Conservation (phyloP, 768 basidiomycete genomes). For the Collybiopsis confluens region DNA sequence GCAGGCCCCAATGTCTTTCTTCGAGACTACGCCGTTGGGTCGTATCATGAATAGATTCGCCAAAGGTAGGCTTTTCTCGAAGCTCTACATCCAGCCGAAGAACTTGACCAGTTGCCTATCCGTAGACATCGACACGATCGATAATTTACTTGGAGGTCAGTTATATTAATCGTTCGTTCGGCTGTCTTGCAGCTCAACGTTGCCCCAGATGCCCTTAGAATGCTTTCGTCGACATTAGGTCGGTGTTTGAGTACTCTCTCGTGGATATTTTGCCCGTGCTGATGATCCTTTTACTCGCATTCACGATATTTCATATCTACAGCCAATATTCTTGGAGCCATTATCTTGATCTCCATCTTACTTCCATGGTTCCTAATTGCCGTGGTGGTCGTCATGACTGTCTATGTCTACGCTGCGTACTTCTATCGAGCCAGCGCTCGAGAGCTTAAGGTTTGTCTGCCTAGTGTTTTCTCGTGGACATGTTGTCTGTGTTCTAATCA, state of each 20-base stretch:
- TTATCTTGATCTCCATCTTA: constrained; percentile 74
- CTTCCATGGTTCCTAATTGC: constrained; percentile 85
- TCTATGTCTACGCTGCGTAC: constrained; percentile 67
- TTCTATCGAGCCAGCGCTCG: constrained; percentile 87
- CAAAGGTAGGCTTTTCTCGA: constrained; percentile 42
- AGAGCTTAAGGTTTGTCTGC: constrained; percentile 64
- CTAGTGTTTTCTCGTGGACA: not conserved
- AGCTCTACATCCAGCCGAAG: too few species aligned
- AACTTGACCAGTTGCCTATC: too few species aligned
- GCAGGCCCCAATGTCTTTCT: constrained; percentile 87
- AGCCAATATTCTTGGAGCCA: constrained; percentile 68
- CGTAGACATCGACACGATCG: constrained; percentile 73
- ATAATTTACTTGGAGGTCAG: constrained; percentile 62
- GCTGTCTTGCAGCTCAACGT: constrained; percentile 5
- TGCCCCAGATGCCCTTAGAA: constrained; percentile 60
- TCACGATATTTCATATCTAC: too few species aligned
- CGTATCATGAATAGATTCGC: constrained; percentile 90
- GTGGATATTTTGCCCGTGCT: too few species aligned
- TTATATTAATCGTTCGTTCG: not conserved
- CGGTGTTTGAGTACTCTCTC: too few species aligned
- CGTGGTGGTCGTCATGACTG: constrained; percentile 50
- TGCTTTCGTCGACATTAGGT: constrained; percentile 64
- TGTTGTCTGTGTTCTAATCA: not conserved
- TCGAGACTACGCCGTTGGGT: constrained; percentile 85
- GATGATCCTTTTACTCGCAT: too few species aligned